Base-by-base conservation (phyloP, 345 rosid genomes). In the Hibiscus mutabilis region DNA sequence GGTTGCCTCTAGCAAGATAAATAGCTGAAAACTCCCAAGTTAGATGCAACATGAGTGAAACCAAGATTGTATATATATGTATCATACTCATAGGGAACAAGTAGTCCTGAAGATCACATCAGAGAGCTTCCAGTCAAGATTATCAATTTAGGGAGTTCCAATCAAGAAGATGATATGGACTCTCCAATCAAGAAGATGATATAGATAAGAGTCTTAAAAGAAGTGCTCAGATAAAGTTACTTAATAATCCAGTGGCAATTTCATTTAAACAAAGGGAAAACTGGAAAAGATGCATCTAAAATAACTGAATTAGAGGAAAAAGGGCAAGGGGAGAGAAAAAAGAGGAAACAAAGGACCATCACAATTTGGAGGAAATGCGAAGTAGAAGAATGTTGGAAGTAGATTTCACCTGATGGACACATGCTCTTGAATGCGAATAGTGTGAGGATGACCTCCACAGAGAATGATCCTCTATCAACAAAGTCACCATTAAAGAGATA, bases 381-480 rank as follows among this genome's bases (percentile, higher is more conserved):
- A 52, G 10, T 24, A 12, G 25, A 64, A 51, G 42, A 66, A 49
- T 53, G 51, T 1, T 3, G 3, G 16, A 73, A 73, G 53, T 52
- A 59, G 70, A 71, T 49, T 40, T 77, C 79, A 95, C 99, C 96
- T 83, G 97, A 85, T 44, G 97, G 97, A 75, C 80, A 82, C 93
- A 92, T 82, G 96, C 97, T 92, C 84, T 86, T 95, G 75, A 95
- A 84, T n/a, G 99, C 93, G 86, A 95, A 95, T 71, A 95, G 78
- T 4, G 97, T 92, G 74, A 92, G 95, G 73, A 95, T 95, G 71
- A 95, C 88, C 82, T 92, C 99, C 75, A 91, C 53, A 33, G 99
- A 95, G 78, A 95, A 95, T n/a, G 97, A 92, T 75, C 99, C 97
- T 76, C 97, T 88, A 77, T 95, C 99, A 70, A 95, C 99, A 79